Evolutionary conservation across 331 rosid genomes (phyloP).

Genomic region (Pyracantha coccinea): DNA sequence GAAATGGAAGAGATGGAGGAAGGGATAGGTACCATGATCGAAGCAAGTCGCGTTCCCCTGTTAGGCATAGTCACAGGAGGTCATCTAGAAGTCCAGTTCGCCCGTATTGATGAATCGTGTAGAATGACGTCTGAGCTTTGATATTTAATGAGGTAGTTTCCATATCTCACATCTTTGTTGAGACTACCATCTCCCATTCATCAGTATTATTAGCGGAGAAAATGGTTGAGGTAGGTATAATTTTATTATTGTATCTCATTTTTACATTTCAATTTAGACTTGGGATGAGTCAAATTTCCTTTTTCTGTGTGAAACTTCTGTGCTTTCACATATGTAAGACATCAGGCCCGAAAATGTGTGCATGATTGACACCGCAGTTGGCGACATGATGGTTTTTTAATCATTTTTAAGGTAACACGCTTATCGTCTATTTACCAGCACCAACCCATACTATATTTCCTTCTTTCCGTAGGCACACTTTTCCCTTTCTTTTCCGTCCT

Average conservation of each 20-base stretch:
- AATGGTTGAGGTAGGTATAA: slow-evolving; percentile 91
- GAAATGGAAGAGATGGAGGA: slow-evolving; percentile 82
- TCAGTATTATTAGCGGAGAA: slow-evolving; percentile 71
- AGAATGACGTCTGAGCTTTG: slow-evolving; percentile 72
- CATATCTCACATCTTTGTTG: slow-evolving; percentile 51
- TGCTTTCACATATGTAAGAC: slow-evolving; percentile 35
- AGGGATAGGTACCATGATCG: slow-evolving; percentile 67
- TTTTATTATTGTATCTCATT: slow-evolving; percentile 41
- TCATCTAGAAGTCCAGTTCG: slow-evolving; percentile 68
- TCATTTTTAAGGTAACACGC: slow-evolving; percentile 77
- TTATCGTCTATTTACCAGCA: slow-evolving; percentile 18
- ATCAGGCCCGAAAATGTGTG: slow-evolving; percentile 52
- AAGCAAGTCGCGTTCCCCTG: slow-evolving; percentile 92
- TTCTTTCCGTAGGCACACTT: not conserved
- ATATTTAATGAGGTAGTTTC: slow-evolving; percentile 86
- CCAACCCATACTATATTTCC: not conserved
- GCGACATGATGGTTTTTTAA: slow-evolving; percentile 51
- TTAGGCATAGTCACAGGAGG: slow-evolving; percentile 60
- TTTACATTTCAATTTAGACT: slow-evolving; percentile 24
- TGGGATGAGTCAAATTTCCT: slow-evolving; percentile 22
- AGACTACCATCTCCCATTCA: slow-evolving; percentile 76
- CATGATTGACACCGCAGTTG: slow-evolving; percentile 67
- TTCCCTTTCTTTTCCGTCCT: not conserved
- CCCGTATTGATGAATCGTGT: slow-evolving; percentile 55
- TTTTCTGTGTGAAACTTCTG: slow-evolving; percentile 13